phyloP scores from a whole-genome alignment of 1,284 basidiomycete species.

The Caloboletus firmus region DNA sequence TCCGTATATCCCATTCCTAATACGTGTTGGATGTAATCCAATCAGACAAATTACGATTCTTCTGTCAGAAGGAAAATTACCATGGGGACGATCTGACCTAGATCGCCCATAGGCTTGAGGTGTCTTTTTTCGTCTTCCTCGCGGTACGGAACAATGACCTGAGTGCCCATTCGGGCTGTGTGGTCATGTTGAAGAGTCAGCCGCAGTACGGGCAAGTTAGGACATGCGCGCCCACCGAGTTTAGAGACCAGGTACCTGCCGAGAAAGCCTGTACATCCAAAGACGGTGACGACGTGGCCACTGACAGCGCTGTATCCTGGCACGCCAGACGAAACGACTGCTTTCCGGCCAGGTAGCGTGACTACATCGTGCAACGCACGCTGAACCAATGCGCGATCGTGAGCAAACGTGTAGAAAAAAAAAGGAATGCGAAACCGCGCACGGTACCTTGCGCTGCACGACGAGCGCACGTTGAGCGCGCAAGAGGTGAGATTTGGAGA shows the following conservation, averaged over 20 bases:
- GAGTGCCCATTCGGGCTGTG: conserved; percentile 86
- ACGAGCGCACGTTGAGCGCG: conserved; percentile 52
- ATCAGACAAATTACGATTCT: conserved; percentile 27
- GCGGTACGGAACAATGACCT: conserved; percentile 94
- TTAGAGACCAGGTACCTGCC: conserved; percentile 94
- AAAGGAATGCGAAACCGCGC: neutral
- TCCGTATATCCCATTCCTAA: conserved; percentile 73
- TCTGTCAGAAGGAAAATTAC: conserved; percentile 41
- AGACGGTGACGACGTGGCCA: conserved; percentile 93
- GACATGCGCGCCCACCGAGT: conserved; percentile 58
- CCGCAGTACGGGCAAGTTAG: neutral
- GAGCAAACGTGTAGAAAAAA: neutral
- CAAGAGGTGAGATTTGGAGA: conserved; percentile 45
- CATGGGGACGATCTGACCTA: conserved; percentile 95
- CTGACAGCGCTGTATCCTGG: conserved; percentile 86
- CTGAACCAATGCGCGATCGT: conserved; percentile 36
- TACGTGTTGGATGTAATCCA: conserved; percentile 20
- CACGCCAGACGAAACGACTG: conserved; percentile 71
- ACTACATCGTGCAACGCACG: conserved; percentile 70
- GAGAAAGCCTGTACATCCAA: conserved; percentile 95
- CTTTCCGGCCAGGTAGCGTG: conserved; percentile 60
- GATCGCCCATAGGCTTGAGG: conserved; percentile 91
- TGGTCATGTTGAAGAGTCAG: conserved; percentile 29
- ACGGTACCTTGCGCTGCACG: conserved; percentile 45
- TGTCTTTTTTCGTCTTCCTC: conserved; percentile 94